Base-by-base conservation (phyloP, 495 filamentous ascomycete species). In the Penicillium alfredii region DNA sequence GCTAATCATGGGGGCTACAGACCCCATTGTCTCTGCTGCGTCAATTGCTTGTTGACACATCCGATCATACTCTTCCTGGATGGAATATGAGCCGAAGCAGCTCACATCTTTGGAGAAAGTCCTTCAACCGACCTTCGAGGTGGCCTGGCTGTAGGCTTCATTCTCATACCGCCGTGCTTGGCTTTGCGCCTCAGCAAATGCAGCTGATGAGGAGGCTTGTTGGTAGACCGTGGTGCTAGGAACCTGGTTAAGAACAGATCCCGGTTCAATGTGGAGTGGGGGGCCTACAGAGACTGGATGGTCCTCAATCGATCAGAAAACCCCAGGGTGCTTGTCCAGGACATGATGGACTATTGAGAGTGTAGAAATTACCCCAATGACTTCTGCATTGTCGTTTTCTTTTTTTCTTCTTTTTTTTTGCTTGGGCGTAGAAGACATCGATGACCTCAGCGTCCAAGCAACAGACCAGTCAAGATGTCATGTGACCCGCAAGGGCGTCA, bases 281-380 rank as follows among this genome's bases (percentile, higher is more conserved):
- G 18, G 21, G 43, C 66, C 57, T 35, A 69, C 67, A 71, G 58
- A 18, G 67, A 64, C 46, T 70, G 64, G 30, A 76, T 71, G 9
- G 52, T 51, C 25, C 52, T 53, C 32, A 80, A 52, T 33, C 76
- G 58, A 25, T 73, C 71, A 12, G 73, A 62, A 47, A 80, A 79
- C 8, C 62, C 62, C 37, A 78, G 39, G 3, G 43, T 21, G 9
- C 47, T 49, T 34, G 47, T 64, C 66, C 66, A 70, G 13, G 58
- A 55, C 47, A 66, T 69, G 61, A 69, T 55, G 32, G 23, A 39
- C 33, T 25, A 8, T 30, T 13, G 22, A n/a, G n/a, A n/a, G n/a
- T n/a, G n/a, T n/a, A n/a, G n/a, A n/a, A n/a, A n/a, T n/a, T n/a
- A n/a, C n/a, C n/a, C n/a, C n/a, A n/a, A n/a, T n/a, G n/a, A n/a